Evolutionary conservation across 2,329 filamentous ascomycete species (phyloP).

Genomic region (Epichloe amarillans): DNA sequence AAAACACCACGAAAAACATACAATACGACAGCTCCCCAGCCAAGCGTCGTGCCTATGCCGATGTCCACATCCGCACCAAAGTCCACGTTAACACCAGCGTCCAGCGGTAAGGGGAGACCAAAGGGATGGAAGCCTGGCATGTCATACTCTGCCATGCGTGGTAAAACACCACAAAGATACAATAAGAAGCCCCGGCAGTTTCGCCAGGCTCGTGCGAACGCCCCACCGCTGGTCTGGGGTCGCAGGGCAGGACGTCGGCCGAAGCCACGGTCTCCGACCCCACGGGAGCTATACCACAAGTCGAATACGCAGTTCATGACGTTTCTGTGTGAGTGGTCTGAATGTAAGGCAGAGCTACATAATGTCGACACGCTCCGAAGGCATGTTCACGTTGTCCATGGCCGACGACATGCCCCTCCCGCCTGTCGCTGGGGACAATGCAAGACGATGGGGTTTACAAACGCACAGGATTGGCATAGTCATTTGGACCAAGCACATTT

Average conservation of each 20-base stretch:
- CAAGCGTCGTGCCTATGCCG: background rate
- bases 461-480: conserved; percentile 22
- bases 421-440: conserved; percentile 22
- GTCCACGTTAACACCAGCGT: background rate
- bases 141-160: conserved; percentile 15
- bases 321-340: conserved; percentile 47
- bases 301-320: conserved; percentile 31
- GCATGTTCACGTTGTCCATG: conserved; percentile 41
- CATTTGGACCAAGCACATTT: conserved; percentile 45
- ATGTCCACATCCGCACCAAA: rapidly evolving
- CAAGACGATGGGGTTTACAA: conserved; percentile 1
- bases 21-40: background rate
- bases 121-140: conserved; percentile 28
- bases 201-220: conserved; percentile 15
- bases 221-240: conserved; percentile 11
- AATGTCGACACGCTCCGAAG: conserved; percentile 45
- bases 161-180: background rate
- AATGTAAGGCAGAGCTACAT: conserved; percentile 46
- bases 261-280: conserved; percentile 23
- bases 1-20: background rate
- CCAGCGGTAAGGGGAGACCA: conserved; percentile 27
- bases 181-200: conserved; percentile 6
- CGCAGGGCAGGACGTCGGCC: conserved; percentile 31
- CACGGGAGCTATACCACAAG: conserved; percentile 27
- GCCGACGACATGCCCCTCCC: background rate